Conservation (phyloP, 176 grass and related monocot species). For the Bolboschoenus planiculmis region DNA sequence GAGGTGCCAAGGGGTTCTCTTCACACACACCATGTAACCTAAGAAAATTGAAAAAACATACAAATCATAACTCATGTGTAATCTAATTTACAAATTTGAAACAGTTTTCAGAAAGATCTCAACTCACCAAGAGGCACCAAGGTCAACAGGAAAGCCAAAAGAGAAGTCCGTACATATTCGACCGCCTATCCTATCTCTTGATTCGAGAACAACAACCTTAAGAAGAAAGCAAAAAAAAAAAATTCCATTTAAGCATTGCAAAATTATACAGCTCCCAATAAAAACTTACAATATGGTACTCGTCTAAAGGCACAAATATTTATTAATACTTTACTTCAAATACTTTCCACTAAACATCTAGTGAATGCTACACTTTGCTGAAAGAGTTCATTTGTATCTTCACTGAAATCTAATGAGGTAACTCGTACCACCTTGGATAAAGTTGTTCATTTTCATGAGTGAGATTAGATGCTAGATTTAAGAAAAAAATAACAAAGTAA, state of each 20-base stretch:
- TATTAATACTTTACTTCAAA: not conserved
- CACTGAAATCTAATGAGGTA: not conserved
- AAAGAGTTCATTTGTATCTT: not conserved
- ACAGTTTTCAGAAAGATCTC: not conserved
- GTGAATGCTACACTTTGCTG: not conserved
- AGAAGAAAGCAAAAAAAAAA: conserved; percentile 14
- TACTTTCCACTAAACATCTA: not conserved
- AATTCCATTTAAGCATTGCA: not conserved
- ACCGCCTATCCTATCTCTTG: conserved; percentile 90
- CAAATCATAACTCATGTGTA: not conserved
- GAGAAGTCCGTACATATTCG: conserved; percentile 90
- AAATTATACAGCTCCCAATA: not conserved
- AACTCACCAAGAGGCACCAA: conserved; percentile 94
- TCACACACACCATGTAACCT: conserved; percentile 99
- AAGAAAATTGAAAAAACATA: conserved; percentile 17
- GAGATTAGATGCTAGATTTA: not conserved
- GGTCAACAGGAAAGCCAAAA: conserved; percentile 92
- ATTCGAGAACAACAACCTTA: conserved; percentile 91
- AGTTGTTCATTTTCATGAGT: not conserved
- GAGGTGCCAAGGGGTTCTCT: conserved; percentile 91
- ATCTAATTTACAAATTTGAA: not conserved
- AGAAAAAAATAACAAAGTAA: not conserved
- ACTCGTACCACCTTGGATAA: not conserved
- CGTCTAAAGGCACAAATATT: not conserved
- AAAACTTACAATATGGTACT: not conserved